Evolutionary conservation across 2,329 filamentous ascomycete genomes (phyloP).

Genomic region (Pseudogymnoascus sp.): DNA sequence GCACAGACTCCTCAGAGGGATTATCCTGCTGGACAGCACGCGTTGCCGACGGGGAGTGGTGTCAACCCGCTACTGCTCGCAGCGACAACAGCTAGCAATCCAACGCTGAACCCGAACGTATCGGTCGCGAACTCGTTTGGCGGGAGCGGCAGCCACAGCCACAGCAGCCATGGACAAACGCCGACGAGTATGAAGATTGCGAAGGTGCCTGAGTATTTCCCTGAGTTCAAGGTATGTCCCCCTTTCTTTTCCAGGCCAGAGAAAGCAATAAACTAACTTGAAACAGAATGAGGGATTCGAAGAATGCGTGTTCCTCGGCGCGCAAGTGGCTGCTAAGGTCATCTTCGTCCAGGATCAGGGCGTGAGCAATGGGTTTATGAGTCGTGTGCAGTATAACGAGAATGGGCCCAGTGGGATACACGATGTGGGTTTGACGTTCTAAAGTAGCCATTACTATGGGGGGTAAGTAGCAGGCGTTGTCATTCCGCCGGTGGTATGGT

Average conservation of each 20-base stretch:
- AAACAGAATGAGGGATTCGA: conserved; percentile 34
- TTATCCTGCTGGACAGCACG: conserved; percentile 41
- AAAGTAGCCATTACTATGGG: background rate
- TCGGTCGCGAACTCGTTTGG: conserved; percentile 28
- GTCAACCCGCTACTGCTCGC: conserved; percentile 91
- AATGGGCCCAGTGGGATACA: conserved; percentile 30
- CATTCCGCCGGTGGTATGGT: conserved; percentile 6
- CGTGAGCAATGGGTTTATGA: conserved; percentile 57
- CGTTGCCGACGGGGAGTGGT: conserved; percentile 50
- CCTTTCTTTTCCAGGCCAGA: conserved; percentile 22
- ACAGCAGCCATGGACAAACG: conserved; percentile 59
- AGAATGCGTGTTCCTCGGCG: conserved; percentile 62
- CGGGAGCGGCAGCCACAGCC: conserved; percentile 40
- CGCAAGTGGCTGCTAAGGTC: conserved; percentile 65
- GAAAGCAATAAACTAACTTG: conserved; percentile 6
- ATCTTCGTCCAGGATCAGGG: conserved; percentile 64
- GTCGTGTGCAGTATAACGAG: conserved; percentile 36
- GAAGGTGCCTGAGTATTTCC: conserved; percentile 64
- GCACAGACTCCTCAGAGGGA: conserved; percentile 71
- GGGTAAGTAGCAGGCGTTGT: background rate
- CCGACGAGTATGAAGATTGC: conserved; percentile 61
- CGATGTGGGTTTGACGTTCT: conserved; percentile 6
- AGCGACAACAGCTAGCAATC: conserved; percentile 61
- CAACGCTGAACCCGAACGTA: conserved; percentile 30
- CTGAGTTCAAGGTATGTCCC: conserved; percentile 55